These are phyloP conservation scores for Fusarium poae DNA, from an alignment of 2,329 filamentous ascomycete genomes.

Conservation along the genomic window DNA sequence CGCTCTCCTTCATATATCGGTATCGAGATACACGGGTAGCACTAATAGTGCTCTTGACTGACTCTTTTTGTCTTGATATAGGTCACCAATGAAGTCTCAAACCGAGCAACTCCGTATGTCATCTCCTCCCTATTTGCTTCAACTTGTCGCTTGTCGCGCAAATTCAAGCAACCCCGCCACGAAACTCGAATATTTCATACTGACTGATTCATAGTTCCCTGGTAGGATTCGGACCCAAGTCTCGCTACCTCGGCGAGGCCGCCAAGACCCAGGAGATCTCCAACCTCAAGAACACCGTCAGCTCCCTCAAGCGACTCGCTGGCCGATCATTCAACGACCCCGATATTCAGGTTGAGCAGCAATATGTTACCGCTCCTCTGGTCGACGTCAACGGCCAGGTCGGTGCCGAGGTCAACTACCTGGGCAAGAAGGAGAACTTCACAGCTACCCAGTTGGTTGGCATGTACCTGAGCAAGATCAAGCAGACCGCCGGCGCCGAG, in stretches of 20 bases:
- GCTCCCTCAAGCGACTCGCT: slow-evolving; percentile 90
- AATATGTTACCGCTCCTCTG: slow-evolving; percentile 87
- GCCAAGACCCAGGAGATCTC: slow-evolving; percentile 99
- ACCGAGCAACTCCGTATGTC: slow-evolving; percentile 96
- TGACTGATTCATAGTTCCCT: slow-evolving; percentile 73
- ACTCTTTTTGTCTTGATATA: slow-evolving; percentile 55
- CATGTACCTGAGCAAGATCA: slow-evolving; percentile 97
- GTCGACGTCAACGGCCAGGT: slow-evolving; percentile 94
- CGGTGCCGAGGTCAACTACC: slow-evolving; percentile 91
- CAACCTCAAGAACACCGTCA: slow-evolving; percentile 99
- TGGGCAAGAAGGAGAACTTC: slow-evolving; percentile 96
- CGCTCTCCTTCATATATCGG: neutral
- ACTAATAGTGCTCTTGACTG: slow-evolving; percentile 14
- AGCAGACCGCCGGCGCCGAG: slow-evolving; percentile 86
- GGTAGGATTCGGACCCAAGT: slow-evolving; percentile 94
- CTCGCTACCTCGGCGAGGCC: slow-evolving; percentile 91
- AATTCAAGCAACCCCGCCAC: slow-evolving; percentile 28
- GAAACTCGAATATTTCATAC: slow-evolving; percentile 37
- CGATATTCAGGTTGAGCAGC: slow-evolving; percentile 92
- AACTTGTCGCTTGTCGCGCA: slow-evolving; percentile 23
- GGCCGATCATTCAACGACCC: slow-evolving; percentile 90
- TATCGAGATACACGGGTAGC: slow-evolving; percentile 18
- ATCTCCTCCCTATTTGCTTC: slow-evolving; percentile 14
- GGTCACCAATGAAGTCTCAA: slow-evolving; percentile 99
- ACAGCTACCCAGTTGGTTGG: slow-evolving; percentile 92